phyloP scores from a whole-genome alignment of 495 filamentous ascomycete species.

The Stereocaulon alpinum region DNA sequence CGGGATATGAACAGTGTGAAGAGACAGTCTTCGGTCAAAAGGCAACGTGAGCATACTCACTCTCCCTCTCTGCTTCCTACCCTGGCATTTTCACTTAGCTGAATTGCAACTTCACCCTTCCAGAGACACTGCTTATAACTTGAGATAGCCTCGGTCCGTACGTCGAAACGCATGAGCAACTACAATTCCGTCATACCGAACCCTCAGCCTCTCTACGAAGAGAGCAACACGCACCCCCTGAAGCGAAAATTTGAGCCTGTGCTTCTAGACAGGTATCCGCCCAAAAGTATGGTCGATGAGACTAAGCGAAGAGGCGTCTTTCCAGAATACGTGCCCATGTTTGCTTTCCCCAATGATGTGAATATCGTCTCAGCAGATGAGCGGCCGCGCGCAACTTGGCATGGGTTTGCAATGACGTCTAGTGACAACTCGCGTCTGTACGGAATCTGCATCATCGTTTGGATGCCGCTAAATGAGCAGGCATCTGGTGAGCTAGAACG shows the following conservation, averaged over 20 bases:
- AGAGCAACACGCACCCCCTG: constrained; percentile 90
- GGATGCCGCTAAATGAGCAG: constrained; percentile 74
- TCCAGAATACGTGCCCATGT: constrained; percentile 98
- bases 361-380: constrained; percentile 93
- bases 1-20: constrained; percentile 92
- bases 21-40: constrained; percentile 67
- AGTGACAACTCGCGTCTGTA: constrained; percentile 85
- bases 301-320: constrained; percentile 72
- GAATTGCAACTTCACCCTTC: not conserved
- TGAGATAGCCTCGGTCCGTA: constrained; percentile 69
- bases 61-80: not conserved
- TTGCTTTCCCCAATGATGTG: constrained; percentile 96
- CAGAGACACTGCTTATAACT: not conserved
- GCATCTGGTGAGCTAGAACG: constrained; percentile 84
- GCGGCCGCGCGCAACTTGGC: constrained; percentile 87
- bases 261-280: constrained; percentile 84
- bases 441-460: constrained; percentile 83
- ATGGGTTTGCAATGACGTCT: constrained; percentile 96
- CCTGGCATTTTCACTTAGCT: no score
- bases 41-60: constrained; percentile 53
- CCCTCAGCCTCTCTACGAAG: constrained; percentile 78
- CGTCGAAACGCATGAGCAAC: constrained; percentile 81
- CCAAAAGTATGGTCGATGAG: constrained; percentile 73
- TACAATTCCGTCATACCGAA: constrained; percentile 97
- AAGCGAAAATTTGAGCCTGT: constrained; percentile 92